Base-by-base conservation (phyloP, 306 rosid species). In the Astragalus membranaceus region DNA sequence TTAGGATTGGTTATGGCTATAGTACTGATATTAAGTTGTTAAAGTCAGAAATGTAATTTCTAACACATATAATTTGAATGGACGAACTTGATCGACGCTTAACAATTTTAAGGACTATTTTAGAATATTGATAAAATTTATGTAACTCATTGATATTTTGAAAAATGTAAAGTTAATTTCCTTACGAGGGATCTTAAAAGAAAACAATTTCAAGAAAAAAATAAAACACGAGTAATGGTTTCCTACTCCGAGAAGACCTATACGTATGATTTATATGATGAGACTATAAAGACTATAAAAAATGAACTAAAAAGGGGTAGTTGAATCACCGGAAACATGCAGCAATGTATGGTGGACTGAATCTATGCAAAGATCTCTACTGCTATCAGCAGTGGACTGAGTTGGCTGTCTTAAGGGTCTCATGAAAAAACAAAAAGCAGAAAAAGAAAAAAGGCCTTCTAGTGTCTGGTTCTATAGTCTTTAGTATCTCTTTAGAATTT, bases 271-370 rank as follows among this genome's bases (percentile, higher is more conserved):
- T 35, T 20, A 20, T 20, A 35, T 4, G 11, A 8, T 39, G 9
- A 8, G 74, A 67, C 72, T 61, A 73, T 58, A 6, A 50, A 63
- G 78, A 17, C 56, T 52, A 7, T 3, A 33, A 15, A 39, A 39
- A 17, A 17, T 5, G 8, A 10, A 10, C 9, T 3, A 1, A 36
- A 68, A 80, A 8, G 37, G 7, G 79, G 2, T 41, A 9, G 15
- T 65, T 53, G 23, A 12, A 23, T 44, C 26, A 59, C 75, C 70
- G 62, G 71, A 79, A 74, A 76, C 78, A 67, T 79, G 85, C 80
- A 77, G 13, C 66, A 79, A 79, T 67, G 51, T 67, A 51, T 51
- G 71, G 67, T 59, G 79, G 60, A 67, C 67, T 67, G 60, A 67
- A 73, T 67, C 67, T 73, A 60, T 59, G 32, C 61, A 51, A 67